Evolutionary conservation across 1,284 basidiomycete genomes (phyloP), one percentile per base, ranked within the genome.

Genomic region (Anthracocystis panici-leucophaei): DNA sequence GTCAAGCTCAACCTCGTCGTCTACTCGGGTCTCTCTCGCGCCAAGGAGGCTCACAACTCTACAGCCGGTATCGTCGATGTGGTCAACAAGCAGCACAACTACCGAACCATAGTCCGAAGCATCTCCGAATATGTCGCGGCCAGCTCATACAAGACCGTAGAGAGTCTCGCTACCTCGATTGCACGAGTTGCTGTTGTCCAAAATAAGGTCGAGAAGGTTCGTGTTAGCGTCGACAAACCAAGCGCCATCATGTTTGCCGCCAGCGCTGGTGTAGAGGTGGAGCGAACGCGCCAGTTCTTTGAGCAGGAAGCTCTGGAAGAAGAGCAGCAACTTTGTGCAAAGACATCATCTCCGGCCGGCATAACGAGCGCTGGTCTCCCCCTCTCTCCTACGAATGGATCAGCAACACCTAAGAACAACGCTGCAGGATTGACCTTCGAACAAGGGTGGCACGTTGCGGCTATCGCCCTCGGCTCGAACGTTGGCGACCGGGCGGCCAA

Each of bases 381-480:
- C 21, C n/a, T 45, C 20, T 21, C 56, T 23, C 20, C 50, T 5
- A 7, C 42, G 25, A 54, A 56, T 27, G 48, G 27, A 25, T 45
- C 54, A 7, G 11, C 48, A 41, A 33, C 55, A 12, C 35, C 25
- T 4, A 45, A 23, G 7, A n/a, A 31, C 41, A 57, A 49, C n/a
- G 3, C 33, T 14, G 9, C 27, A 8, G 5, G 29, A 7, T 27
- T 27, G 4, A 18, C 50, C n/a, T 38, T 33, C 20, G 58, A 70
- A 8, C 56, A 64, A 33, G 63, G 58, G 21, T 79, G 59, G 72
- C 82, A 85, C 60, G 55, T 85, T 1, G 91, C 88, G 5, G 91
- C 91, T 6, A 88, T 98, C 48, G 93, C 93, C 0, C 86, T 98
- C 2, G 96, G 95, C 0, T 93, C 94, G 1, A 98, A 98, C 82